These are phyloP conservation scores for Russula sp. DNA, from an alignment of 768 basidiomycete genomes.

Conservation along the genomic window DNA sequence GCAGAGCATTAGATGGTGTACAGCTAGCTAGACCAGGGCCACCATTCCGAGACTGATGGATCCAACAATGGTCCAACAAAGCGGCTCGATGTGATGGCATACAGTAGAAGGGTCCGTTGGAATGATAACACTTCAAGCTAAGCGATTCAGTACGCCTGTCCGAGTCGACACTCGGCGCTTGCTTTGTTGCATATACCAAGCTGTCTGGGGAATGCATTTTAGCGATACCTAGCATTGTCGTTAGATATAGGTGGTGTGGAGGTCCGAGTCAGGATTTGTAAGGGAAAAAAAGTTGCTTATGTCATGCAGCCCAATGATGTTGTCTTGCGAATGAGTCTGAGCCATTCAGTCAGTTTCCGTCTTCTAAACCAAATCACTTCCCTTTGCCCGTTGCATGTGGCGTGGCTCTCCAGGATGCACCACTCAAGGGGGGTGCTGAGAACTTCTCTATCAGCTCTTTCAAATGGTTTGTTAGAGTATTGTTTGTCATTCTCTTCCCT, in stretches of 20 bases:
- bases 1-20: background rate
- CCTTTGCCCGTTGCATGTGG: background rate
- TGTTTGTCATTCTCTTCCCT: background rate
- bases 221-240: too few species aligned
- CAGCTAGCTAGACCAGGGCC: too few species aligned
- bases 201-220: too few species aligned
- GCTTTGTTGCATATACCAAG: background rate
- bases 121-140: background rate
- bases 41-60: background rate
- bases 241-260: too few species aligned
- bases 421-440: background rate
- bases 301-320: background rate
- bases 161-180: background rate
- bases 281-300: background rate
- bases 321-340: background rate
- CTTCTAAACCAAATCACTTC: too few species aligned
- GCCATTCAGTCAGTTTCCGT: background rate
- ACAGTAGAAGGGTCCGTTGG: too few species aligned
- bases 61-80: too few species aligned
- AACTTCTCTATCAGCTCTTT: background rate
- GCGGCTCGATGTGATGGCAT: too few species aligned
- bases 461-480: constrained; percentile 1
- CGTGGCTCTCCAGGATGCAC: background rate
- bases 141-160: background rate
- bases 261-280: background rate